Conservation (phyloP, 345 rosid species). For the Iberis pinnata region DNA sequence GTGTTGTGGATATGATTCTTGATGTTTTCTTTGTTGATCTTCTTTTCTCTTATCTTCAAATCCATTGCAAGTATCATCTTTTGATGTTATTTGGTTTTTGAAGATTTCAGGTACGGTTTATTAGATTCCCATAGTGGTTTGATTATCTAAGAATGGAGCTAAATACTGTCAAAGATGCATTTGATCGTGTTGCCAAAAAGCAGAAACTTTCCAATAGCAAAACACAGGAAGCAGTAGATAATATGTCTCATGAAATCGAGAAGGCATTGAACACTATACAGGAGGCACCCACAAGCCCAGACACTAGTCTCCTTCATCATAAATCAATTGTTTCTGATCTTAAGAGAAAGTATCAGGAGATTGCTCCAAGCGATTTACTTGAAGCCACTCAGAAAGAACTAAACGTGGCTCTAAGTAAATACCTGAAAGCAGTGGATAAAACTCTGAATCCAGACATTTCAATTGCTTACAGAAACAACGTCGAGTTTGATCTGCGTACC, state of each 20-base stretch:
- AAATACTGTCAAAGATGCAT: slow-evolving; percentile 63
- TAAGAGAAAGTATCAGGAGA: slow-evolving; percentile 39
- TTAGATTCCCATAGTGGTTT: no score
- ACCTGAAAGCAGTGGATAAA: slow-evolving; percentile 54
- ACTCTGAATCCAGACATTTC: slow-evolving; percentile 53
- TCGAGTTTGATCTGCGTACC: slow-evolving; percentile 46
- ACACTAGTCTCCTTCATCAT: slow-evolving; percentile 24
- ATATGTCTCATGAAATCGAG: slow-evolving; percentile 47
- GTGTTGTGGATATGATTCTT: no score
- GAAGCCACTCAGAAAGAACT: slow-evolving; percentile 63
- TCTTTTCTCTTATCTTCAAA: no score
- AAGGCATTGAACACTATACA: slow-evolving; percentile 32
- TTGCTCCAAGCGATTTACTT: slow-evolving; percentile 39
- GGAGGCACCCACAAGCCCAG: slow-evolving; percentile 3
- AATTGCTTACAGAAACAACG: slow-evolving; percentile 49
- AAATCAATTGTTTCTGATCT: slow-evolving; percentile 36
- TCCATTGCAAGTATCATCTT: no score
- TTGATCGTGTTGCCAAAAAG: slow-evolving; percentile 69
- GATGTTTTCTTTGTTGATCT: no score
- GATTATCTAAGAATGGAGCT: slow-evolving; percentile 63
- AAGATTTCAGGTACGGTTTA: neutral
- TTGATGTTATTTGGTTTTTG: no score
- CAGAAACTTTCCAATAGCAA: slow-evolving; percentile 53
- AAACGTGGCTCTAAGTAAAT: slow-evolving; percentile 51
- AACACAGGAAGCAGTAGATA: slow-evolving; percentile 47